Evolutionary conservation across 2,329 filamentous ascomycete genomes (phyloP), one percentile per base, ranked within the genome.

Genomic region (Penicillium olsonii): DNA sequence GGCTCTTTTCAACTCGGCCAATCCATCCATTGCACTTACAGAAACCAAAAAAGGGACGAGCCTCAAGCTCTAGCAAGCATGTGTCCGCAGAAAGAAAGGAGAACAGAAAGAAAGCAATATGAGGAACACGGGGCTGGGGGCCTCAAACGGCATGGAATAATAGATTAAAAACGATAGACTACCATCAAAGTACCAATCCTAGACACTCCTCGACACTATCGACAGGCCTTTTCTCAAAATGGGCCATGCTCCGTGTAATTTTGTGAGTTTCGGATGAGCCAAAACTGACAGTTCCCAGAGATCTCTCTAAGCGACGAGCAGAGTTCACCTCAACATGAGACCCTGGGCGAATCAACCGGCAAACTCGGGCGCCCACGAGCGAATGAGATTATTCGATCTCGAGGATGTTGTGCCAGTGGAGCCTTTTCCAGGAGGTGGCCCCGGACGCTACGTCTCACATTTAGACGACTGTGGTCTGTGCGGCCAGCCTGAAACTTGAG

Each of bases 61-160:
- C 64, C 45, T 65, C 65, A 56, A 64, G 66, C 67, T 54, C 64
- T 60, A 54, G 44, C 35, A 52, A 52, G 45, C 50, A 53, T 45
- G 57, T 35, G 33, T 34, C n/a, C 31, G 50, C 53, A 46, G 48
- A 40, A 56, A 49, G 43, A 54, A 53, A 56, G 44, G 48, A 55
- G 53, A 52, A 38, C 59, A 38, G 33, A 53, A 47, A 41, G 26
- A 31, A 22, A 15, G 24, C 35, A 26, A 37, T 42, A 48, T 22
- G 14, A 11, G 29, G 29, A 20, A 33, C 12, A 24, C n/a, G 15
- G 37, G 42, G n/a, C 37, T 39, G 17, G 26, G 26, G 38, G 18
- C 34, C 44, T 47, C 44, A 42, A 45, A 37, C 29, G 27, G 48
- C 20, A 9, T 37, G 35, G 35, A 20, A 35, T 48, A 24, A 24